Base-by-base conservation (phyloP, 2,329 filamentous ascomycete species). In the Ploettnerulaceae sp. region DNA sequence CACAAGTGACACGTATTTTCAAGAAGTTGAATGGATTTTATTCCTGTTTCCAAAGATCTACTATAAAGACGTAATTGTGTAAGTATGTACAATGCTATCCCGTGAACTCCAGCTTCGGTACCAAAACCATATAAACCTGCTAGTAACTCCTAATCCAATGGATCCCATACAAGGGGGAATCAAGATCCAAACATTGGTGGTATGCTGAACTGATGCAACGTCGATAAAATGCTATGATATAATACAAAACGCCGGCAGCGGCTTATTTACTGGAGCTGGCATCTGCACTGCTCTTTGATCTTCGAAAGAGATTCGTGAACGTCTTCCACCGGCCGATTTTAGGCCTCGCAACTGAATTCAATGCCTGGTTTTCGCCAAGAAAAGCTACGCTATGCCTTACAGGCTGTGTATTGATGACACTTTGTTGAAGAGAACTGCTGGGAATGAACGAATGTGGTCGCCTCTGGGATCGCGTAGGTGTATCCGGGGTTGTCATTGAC, bases 261-360 rank as follows among this genome's bases (percentile, higher is more conserved):
- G 15, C 11, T 15, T 20, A 25, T 24, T 18, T 22, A 22, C n/a
- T 38, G 25, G 33, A 36, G 4, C 11, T 20, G 4, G 32, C 28
- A 24, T 22, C 22, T 18, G 21, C 15, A 18, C 24, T 15, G 8
- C 24, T 14, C 15, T 52, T 45, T 9, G 43, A 39, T 29, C 53
- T 49, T 25, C 57, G 56, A 49, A 64, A 59, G 12, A 59, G 40
- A 38, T 59, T 58, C 1, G 51, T 53, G 7, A 64, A 55, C 2
- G 41, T 24, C 42, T 56, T 63, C 61, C 61, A 64, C 26, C 53
- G 47, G 24, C 57, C 44, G 12, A 33, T 17, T 47, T 57, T 62
- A 9, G 48, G 45, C 34, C 57, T 60, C 15, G 32, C 40, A n/a
- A 18, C 24, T 20, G 39, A 24, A 20, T 51, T 47, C n/a, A 33